Percentiles rank a stretch among this genome's conserved stretches.
phyloP scores from a whole-genome alignment of 2,329 filamentous ascomycete species.

The Hymenoscyphus albidus region DNA sequence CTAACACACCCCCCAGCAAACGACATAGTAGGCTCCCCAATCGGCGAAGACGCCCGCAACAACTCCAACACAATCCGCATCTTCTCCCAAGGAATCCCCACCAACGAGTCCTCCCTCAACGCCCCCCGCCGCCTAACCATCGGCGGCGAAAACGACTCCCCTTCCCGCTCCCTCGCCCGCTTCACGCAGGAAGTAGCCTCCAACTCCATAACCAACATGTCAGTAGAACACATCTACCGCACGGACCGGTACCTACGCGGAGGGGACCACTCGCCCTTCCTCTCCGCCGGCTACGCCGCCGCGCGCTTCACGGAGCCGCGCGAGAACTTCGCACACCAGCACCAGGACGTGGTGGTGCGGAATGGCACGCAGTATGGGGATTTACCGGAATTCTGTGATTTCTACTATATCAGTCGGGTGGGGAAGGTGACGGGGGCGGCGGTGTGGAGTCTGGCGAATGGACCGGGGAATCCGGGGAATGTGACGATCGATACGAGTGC shows the following conservation, averaged over 20 bases:
- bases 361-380: constrained; percentile 53
- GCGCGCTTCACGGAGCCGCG: constrained; percentile 55
- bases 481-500: constrained; percentile 46
- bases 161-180: constrained; percentile 51
- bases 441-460: constrained; percentile 50
- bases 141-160: constrained; percentile 52
- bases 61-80: constrained; percentile 51
- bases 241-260: constrained; percentile 53
- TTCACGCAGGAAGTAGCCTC: constrained; percentile 53
- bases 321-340: constrained; percentile 55
- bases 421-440: constrained; percentile 52
- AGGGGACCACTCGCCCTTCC: constrained; percentile 54
- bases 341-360: constrained; percentile 49
- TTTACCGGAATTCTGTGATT: constrained; percentile 54
- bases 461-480: constrained; percentile 45
- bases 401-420: constrained; percentile 50
- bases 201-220: constrained; percentile 50
- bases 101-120: constrained; percentile 28
- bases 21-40: constrained; percentile 48
- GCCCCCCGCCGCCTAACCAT: constrained; percentile 41
- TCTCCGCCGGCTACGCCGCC: constrained; percentile 49
- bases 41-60: constrained; percentile 42
- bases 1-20: constrained; percentile 11
- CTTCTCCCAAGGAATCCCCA: constrained; percentile 41
- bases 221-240: constrained; percentile 52